These are phyloP conservation scores for Sporisorium graminicola DNA, from an alignment of 1,284 basidiomycete genomes.

Conservation along the genomic window DNA sequence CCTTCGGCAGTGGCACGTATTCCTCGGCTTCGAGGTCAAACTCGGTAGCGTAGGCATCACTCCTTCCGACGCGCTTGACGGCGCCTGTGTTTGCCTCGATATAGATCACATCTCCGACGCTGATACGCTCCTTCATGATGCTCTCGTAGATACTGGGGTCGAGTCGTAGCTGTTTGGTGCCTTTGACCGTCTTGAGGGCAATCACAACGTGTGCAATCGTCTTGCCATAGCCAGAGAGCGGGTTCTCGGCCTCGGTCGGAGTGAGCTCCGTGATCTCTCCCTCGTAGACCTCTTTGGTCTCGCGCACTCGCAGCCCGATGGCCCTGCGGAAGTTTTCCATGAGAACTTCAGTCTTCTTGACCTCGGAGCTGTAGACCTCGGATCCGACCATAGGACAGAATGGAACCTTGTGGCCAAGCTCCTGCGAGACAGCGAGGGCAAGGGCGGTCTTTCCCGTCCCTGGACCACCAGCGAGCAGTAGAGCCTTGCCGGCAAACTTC, in stretches of 20 bases:
- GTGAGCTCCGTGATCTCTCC: conserved; percentile 98
- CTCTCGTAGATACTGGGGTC: conserved; percentile 97
- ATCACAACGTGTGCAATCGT: conserved; percentile 97
- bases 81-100: conserved; percentile 94
- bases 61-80: conserved; percentile 96
- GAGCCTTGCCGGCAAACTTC: conserved; percentile 90
- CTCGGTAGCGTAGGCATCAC: conserved; percentile 97
- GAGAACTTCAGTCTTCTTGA: conserved; percentile 99
- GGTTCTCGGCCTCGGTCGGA: conserved; percentile 76
- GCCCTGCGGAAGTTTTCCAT: conserved; percentile 94
- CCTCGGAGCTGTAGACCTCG: conserved; percentile 96
- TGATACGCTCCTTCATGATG: conserved; percentile 96
- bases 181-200: conserved; percentile 95
- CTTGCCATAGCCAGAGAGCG: conserved; percentile 88
- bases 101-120: conserved; percentile 96
- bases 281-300: conserved; percentile 98
- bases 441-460: conserved; percentile 96
- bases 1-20: conserved; percentile 96
- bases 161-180: conserved; percentile 95
- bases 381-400: conserved; percentile 99
- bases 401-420: conserved; percentile 92
- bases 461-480: conserved; percentile 88
- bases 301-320: conserved; percentile 78
- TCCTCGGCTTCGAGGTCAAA: conserved; percentile 98
- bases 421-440: conserved; percentile 91